Conservation (phyloP, 768 basidiomycete species). For the Kondoa subrosea region DNA sequence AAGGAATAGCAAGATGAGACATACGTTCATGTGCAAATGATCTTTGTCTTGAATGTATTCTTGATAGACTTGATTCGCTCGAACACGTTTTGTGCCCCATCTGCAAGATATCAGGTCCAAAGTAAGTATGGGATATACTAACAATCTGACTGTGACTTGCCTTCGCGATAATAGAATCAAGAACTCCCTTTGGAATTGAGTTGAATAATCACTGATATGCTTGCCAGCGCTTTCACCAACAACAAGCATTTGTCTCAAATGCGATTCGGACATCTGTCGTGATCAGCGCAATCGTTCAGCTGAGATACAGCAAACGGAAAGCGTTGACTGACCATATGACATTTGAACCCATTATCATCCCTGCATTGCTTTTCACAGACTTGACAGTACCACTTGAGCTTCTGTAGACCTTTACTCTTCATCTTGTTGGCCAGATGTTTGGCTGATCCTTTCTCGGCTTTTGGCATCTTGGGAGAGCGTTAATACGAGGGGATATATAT, state of each 20-base stretch:
- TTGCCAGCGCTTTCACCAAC: constrained; percentile 84
- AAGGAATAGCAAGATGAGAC: neutral
- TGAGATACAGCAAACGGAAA: neutral
- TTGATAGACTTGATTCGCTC: constrained; percentile 89
- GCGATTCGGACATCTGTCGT: constrained; percentile 53
- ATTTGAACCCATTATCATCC: constrained; percentile 98
- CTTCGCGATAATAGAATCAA: constrained; percentile 73
- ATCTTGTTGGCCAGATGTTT: constrained; percentile 10
- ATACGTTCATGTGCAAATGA: constrained; percentile 86
- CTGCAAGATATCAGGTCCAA: constrained; percentile 32
- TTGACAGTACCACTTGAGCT: constrained; percentile 96
- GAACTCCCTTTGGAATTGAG: constrained; percentile 78
- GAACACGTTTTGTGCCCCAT: constrained; percentile 85
- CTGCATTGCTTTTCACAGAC: constrained; percentile 92
- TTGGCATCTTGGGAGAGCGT: constrained; percentile 13
- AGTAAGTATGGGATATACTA: neutral
- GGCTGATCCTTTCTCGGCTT: constrained; percentile 17
- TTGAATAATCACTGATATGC: constrained; percentile 79
- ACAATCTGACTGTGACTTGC: constrained; percentile 33
- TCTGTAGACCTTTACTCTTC: constrained; percentile 73
- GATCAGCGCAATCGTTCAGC: neutral
- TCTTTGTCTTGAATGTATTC: constrained; percentile 88
- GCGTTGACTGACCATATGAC: constrained; percentile 40
- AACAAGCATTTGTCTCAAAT: constrained; percentile 90
- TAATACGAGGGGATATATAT: no score